A percentile compares a stretch with the other conserved stretches of the same genome.
Evolutionary conservation across 2,329 filamentous ascomycete species (phyloP).

Genomic region (Botrytis paeoniae): DNA sequence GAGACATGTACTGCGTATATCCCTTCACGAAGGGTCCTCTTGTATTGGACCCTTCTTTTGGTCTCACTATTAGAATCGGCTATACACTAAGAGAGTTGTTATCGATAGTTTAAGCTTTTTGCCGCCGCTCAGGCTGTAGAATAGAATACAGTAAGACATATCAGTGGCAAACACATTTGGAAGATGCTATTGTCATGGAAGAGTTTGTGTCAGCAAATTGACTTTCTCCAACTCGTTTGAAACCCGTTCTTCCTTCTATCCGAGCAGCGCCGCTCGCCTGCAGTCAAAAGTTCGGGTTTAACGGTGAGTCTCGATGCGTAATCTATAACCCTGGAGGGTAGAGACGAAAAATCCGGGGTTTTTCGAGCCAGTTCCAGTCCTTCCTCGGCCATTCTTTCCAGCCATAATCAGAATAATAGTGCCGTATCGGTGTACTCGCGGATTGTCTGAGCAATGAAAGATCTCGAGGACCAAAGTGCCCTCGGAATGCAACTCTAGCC

Average conservation of each 20-base stretch:
- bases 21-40: not conserved
- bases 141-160: constrained; percentile 10
- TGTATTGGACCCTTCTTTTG: constrained; percentile 5
- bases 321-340: constrained; percentile 17
- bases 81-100: not conserved
- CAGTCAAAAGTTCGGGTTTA: constrained; percentile 1
- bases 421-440: constrained; percentile 4
- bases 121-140: not conserved
- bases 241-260: not conserved
- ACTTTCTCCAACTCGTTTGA: not conserved
- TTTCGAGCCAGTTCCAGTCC: constrained; percentile 8
- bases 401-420: constrained; percentile 12
- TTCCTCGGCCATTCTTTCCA: constrained; percentile 3
- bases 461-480: not conserved
- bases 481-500: not conserved
- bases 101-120: constrained; percentile 15
- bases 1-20: constrained; percentile 11
- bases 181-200: not conserved
- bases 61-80: not conserved
- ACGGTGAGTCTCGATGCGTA: constrained; percentile 12
- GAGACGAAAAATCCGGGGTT: constrained; percentile 18
- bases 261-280: not conserved
- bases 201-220: not conserved
- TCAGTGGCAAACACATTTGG: constrained; percentile 13
- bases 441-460: not conserved